A percentile compares a stretch with the other conserved stretches of the same genome.
phyloP scores from a whole-genome alignment of 495 filamentous ascomycete species.

The Penicillium pancosmium region DNA sequence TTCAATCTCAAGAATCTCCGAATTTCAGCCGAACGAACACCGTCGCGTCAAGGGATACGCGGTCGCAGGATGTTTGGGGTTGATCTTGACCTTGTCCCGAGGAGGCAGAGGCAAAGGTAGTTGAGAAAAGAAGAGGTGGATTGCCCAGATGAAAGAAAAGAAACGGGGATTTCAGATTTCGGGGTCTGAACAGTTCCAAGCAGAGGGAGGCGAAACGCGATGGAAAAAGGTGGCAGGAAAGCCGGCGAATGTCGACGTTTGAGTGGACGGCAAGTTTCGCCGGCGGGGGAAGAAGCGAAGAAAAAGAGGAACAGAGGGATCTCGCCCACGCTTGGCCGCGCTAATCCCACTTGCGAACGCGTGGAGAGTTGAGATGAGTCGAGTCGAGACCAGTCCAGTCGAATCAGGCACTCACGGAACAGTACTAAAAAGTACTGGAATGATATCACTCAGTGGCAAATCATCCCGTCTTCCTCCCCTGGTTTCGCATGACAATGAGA shows the following conservation, averaged over 20 bases:
- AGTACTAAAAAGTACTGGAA: neutral
- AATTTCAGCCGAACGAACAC: neutral
- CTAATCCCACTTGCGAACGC: neutral
- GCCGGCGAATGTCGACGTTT: neutral
- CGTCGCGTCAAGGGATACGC: neutral
- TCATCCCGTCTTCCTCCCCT: neutral
- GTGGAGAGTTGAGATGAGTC: neutral
- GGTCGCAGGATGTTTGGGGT: neutral
- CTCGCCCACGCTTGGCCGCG: neutral
- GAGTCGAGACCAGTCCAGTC: neutral
- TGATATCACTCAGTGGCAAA: neutral
- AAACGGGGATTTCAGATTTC: neutral
- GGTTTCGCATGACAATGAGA: neutral
- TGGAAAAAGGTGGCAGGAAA: neutral
- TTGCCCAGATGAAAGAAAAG: neutral
- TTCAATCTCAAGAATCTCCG: neutral
- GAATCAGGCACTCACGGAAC: no score
- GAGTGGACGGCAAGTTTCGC: slow-evolving; percentile 15
- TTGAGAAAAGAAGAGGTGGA: neutral
- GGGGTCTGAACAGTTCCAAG: neutral
- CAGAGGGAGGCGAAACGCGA: neutral
- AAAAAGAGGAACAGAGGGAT: neutral
- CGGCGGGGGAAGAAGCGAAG: neutral
- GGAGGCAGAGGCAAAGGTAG: neutral
- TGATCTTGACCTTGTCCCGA: no score